Percentiles rank a stretch among this genome's conserved stretches.
These are phyloP conservation scores for Yamadazyma kitorensis DNA, from an alignment of 805 yeast genomes.

Conservation along the genomic window DNA sequence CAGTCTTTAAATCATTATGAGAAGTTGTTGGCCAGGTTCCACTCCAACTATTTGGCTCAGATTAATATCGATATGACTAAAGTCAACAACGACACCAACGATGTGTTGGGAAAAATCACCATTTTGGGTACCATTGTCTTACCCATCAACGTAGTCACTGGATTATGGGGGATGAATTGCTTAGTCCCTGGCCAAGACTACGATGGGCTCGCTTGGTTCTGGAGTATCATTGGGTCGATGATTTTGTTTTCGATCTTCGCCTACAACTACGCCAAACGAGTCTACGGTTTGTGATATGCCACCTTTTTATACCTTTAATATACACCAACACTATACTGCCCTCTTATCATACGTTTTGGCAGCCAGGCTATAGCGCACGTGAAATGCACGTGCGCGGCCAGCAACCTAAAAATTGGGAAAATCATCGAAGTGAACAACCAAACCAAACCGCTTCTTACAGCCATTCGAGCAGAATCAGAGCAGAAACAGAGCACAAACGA, in stretches of 20 bases:
- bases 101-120: slow-evolving; percentile 89
- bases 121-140: slow-evolving; percentile 91
- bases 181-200: slow-evolving; percentile 85
- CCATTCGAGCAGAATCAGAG: no score
- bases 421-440: no score
- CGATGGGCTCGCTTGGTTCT: slow-evolving; percentile 41
- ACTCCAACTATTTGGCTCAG: slow-evolving; percentile 93
- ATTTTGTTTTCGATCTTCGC: slow-evolving; percentile 34
- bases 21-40: slow-evolving; percentile 89
- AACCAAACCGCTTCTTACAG: no score
- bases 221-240: slow-evolving; percentile 35
- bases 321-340: no score
- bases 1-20: slow-evolving; percentile 94
- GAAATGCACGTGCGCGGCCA: no score
- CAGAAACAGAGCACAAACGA: no score
- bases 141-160: slow-evolving; percentile 94
- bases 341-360: no score
- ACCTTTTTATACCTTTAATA: not conserved
- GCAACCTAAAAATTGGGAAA: no score
- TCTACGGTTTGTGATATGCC: slow-evolving; percentile 31
- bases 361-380: no score
- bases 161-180: slow-evolving; percentile 99
- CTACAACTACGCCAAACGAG: slow-evolving; percentile 38
- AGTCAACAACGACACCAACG: slow-evolving; percentile 95
- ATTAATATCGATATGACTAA: slow-evolving; percentile 97